Conservation (phyloP, 495 filamentous ascomycete genomes). For the Tuber indicum region DNA sequence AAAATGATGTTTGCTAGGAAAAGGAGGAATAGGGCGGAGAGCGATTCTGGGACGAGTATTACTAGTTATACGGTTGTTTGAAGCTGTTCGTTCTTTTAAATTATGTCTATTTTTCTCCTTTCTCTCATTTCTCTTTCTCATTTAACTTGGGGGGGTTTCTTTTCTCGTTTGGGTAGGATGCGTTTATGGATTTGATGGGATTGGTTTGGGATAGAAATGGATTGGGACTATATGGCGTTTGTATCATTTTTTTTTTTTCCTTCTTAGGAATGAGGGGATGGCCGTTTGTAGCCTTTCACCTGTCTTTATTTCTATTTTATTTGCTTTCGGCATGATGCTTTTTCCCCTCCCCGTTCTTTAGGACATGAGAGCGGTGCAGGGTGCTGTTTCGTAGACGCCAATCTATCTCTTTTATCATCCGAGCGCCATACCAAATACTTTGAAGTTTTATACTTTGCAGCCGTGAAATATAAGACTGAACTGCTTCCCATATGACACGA, state of each 20-base stretch:
- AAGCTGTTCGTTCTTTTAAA: background rate
- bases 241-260: background rate
- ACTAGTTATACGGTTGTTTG: background rate
- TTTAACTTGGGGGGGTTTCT: background rate
- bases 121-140: background rate
- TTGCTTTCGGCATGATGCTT: background rate
- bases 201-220: background rate
- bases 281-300: background rate
- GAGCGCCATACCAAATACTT: background rate
- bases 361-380: background rate
- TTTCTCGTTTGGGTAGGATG: background rate
- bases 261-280: background rate
- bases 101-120: background rate
- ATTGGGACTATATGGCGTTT: background rate
- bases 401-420: background rate
- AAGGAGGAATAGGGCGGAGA: background rate
- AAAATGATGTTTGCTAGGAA: slow-evolving; percentile 14
- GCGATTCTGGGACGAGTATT: background rate
- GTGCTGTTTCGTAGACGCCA: background rate
- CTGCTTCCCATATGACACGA: background rate
- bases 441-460: background rate
- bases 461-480: background rate
- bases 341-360: background rate
- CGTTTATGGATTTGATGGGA: background rate
- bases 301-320: background rate